These are phyloP conservation scores for Verticillium nonalfalfae DNA, from an alignment of 2,329 filamentous ascomycete genomes.

Conservation along the genomic window DNA sequence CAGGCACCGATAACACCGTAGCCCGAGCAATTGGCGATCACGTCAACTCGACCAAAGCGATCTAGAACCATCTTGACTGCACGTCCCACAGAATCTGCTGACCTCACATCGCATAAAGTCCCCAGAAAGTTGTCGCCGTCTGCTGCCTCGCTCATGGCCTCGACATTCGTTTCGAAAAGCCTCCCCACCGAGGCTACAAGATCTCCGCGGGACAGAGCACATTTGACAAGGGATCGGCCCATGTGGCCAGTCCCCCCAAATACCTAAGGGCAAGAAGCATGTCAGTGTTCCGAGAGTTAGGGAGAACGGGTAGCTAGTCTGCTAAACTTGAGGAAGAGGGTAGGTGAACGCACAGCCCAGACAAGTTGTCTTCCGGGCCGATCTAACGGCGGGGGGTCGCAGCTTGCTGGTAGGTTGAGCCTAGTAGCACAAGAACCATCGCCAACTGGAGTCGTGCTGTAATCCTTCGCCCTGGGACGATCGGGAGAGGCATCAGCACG, in stretches of 20 bases:
- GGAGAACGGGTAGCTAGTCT: background rate
- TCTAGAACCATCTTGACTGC: slow-evolving; percentile 66
- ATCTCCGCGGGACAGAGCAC: slow-evolving; percentile 73
- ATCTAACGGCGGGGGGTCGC: slow-evolving; percentile 71
- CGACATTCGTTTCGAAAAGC: slow-evolving; percentile 66
- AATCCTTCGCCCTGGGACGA: slow-evolving; percentile 12
- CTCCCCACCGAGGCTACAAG: slow-evolving; percentile 81
- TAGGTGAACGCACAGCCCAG: slow-evolving; percentile 57
- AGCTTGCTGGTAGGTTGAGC: slow-evolving; percentile 70
- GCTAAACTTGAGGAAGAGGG: background rate
- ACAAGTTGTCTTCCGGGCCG: slow-evolving; percentile 69
- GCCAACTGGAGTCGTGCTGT: background rate
- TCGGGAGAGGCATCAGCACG: background rate
- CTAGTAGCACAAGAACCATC: slow-evolving; percentile 17
- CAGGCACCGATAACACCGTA: slow-evolving; percentile 94
- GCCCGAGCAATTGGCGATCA: slow-evolving; percentile 89
- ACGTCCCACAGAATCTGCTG: slow-evolving; percentile 66
- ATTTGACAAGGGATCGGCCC: slow-evolving; percentile 82
- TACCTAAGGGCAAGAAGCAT: slow-evolving; percentile 44
- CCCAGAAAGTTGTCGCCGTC: slow-evolving; percentile 68
- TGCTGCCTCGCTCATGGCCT: slow-evolving; percentile 48
- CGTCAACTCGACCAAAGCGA: slow-evolving; percentile 76
- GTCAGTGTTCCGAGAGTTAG: background rate
- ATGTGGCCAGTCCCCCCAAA: slow-evolving; percentile 98
- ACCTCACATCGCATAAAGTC: slow-evolving; percentile 83